phyloP scores from a whole-genome alignment of 1,139 yeast species.

The Debaryomycetaceae sp. region DNA sequence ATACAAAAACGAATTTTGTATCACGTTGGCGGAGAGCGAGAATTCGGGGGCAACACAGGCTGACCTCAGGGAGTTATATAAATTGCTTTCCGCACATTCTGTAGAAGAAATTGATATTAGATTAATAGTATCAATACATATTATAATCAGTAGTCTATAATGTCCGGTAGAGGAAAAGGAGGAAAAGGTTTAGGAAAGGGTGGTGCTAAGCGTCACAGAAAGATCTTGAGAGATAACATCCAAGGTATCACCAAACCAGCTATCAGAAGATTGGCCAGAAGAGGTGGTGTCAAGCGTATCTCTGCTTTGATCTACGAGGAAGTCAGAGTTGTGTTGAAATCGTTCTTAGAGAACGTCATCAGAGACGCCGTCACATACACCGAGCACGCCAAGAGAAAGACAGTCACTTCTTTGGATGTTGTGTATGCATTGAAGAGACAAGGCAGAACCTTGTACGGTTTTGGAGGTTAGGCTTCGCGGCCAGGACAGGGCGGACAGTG shows the following conservation, averaged over 20 bases:
- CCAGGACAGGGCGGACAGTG: slow-evolving; percentile 1
- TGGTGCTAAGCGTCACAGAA: slow-evolving; percentile 99
- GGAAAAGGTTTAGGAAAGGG: slow-evolving; percentile 99
- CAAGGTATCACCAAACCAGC: slow-evolving; percentile 99
- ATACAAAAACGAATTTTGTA: slow-evolving; percentile 6
- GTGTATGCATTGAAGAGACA: slow-evolving; percentile 99
- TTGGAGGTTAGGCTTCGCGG: slow-evolving; percentile 76
- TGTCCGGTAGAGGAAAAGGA: slow-evolving; percentile 99
- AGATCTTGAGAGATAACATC: slow-evolving; percentile 98
- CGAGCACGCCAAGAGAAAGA: slow-evolving; percentile 99
- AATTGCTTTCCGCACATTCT: slow-evolving; percentile 1
- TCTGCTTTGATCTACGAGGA: slow-evolving; percentile 98
- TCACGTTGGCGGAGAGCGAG: slow-evolving; percentile 1
- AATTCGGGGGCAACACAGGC: slow-evolving; percentile 1
- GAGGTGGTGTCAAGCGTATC: slow-evolving; percentile 99
- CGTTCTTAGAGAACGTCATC: slow-evolving; percentile 94
- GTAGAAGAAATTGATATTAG: not conserved
- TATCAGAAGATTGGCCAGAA: slow-evolving; percentile 99
- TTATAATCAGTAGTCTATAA: slow-evolving; percentile 30
- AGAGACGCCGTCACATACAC: slow-evolving; percentile 99
- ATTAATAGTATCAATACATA: not conserved
- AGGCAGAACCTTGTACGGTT: slow-evolving; percentile 99
- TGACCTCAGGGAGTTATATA: slow-evolving; percentile 1
- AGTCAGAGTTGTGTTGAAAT: slow-evolving; percentile 94
- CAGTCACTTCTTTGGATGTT: slow-evolving; percentile 97